Evolutionary conservation across 352 stramenopile genomes (phyloP).

Genomic region (Globisporangium barbulae): DNA sequence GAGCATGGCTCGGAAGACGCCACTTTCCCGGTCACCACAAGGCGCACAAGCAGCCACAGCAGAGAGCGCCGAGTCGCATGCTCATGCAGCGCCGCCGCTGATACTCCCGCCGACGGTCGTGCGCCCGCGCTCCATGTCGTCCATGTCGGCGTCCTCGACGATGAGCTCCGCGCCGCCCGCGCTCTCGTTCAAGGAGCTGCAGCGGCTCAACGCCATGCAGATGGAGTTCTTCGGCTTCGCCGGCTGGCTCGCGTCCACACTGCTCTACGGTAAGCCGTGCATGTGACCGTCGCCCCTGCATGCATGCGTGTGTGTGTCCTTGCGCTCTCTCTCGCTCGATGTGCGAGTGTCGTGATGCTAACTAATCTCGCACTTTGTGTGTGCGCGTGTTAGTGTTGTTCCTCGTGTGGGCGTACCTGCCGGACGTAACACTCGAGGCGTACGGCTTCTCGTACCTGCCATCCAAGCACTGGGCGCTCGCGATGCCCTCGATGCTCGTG

Average conservation of each 20-base stretch:
- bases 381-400: constrained; percentile 57
- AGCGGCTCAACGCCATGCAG: constrained; percentile 75
- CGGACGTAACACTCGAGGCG: constrained; percentile 64
- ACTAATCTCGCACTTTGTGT: not conserved
- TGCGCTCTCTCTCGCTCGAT: not conserved
- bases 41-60: not conserved
- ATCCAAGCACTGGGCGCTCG: constrained; percentile 89
- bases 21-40: not conserved
- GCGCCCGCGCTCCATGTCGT: constrained; percentile 13
- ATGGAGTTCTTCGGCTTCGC: constrained; percentile 87
- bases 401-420: constrained; percentile 87
- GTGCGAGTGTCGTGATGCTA: not conserved
- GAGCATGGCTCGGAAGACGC: not conserved
- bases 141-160: constrained; percentile 5
- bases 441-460: constrained; percentile 89
- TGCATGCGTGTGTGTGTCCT: not conserved
- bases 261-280: constrained; percentile 60
- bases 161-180: constrained; percentile 18
- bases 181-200: constrained; percentile 79
- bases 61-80: not conserved
- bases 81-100: not conserved
- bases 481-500: constrained; percentile 80
- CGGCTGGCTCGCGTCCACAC: constrained; percentile 76
- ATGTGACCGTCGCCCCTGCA: not conserved
- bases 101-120: not conserved